Evolutionary conservation across 2,329 filamentous ascomycete genomes (phyloP), one percentile per base, ranked within the genome.

Genomic region (Zasmidium angulare): DNA sequence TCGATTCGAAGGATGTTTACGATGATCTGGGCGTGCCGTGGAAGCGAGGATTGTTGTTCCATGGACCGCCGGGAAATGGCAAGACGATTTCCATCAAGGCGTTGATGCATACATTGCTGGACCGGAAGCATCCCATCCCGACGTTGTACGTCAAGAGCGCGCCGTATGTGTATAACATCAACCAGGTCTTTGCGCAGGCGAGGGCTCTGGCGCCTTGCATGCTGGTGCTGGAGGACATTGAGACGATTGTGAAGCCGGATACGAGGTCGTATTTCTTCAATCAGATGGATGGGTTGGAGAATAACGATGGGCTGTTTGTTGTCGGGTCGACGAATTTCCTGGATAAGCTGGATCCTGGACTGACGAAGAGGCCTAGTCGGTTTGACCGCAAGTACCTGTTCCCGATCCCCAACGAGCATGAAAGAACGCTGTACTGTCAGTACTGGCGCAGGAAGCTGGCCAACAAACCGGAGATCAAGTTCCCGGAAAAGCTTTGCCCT

Each of bases 201-300:
- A 78, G 88, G 19, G 76, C 82, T 62, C 80, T 84, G 61, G 82
- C 87, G 0, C 88, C 88, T 0, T 90, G 87, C 74, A 84, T 89
- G 66, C 80, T 90, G 3, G 84, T 90, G 46, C 86, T 90, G 57
- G 88, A 90, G 71, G 88, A 90, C 62, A 79, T 90, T 1, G 88
- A 90, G 69, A 86, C 84, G 2, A 81, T 90, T 43, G 83, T 90
- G 36, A 81, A 79, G n/a, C 81, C 86, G 48, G 64, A 70, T 1
- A 84, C 87, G 10, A 79, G 87, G 20, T 84, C 81, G 57, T 90
- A 89, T 75, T 90, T 90, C 74, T 79, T 90, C 59, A 90, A 90
- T 69, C 86, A 90, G 72, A 63, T 89, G 17, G 88, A 90, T 63
- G 88, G 87, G 0, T 79, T 90, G 7, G 84, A 85, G 67, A 82